Conservation (phyloP, 352 stramenopile species). For the Phytophthora syringae region DNA sequence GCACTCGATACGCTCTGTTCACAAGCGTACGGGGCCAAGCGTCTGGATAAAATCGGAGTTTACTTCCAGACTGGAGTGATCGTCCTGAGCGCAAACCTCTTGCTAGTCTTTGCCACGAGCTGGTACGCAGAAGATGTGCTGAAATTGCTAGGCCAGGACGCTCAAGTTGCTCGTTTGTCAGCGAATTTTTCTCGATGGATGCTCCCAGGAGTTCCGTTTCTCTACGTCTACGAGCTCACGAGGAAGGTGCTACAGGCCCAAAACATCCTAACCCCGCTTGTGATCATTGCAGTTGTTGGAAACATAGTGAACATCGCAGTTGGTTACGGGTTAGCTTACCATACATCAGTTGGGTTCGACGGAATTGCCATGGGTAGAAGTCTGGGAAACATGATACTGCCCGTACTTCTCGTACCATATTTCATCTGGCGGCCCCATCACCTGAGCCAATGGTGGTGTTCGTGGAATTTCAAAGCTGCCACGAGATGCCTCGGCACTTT, state of each 20-base stretch:
- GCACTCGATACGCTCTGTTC: slow-evolving; percentile 76
- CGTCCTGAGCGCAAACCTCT: slow-evolving; percentile 34
- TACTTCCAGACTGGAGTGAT: slow-evolving; percentile 71
- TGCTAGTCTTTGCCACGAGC: background rate
- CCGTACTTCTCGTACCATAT: background rate
- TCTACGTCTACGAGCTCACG: slow-evolving; percentile 78
- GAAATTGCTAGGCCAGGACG: background rate
- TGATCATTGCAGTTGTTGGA: slow-evolving; percentile 27
- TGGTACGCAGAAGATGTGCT: background rate
- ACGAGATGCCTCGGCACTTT: slow-evolving; percentile 42
- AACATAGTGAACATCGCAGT: background rate
- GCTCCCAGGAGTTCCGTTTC: slow-evolving; percentile 58
- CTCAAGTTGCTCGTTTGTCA: slow-evolving; percentile 26
- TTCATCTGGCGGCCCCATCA: background rate
- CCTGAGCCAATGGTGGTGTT: background rate
- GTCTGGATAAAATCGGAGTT: slow-evolving; percentile 64
- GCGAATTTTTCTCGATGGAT: slow-evolving; percentile 63
- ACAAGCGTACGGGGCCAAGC: slow-evolving; percentile 60
- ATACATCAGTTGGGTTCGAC: background rate
- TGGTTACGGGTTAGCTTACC: background rate
- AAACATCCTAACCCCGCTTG: slow-evolving; percentile 68
- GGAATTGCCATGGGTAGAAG: background rate
- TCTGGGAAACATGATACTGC: background rate
- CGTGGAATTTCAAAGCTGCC: background rate
- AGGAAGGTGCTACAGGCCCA: slow-evolving; percentile 72